Percentiles rank a stretch among this genome's conserved stretches.
Evolutionary conservation across 768 basidiomycete genomes (phyloP).

Genomic region (Leccinum truebloodii): DNA sequence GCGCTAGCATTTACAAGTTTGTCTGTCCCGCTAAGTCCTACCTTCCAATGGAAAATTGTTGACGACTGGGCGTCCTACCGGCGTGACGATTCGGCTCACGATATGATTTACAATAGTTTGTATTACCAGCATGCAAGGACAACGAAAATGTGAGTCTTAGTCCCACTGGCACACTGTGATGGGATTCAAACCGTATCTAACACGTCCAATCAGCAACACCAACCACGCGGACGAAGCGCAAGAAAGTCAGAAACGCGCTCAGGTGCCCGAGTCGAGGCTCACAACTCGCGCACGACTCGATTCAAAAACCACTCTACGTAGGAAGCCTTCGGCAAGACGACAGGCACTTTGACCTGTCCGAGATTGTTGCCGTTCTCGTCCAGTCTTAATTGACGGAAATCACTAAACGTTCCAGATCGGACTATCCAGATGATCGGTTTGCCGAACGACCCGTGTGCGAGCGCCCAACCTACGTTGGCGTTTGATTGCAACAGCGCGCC

Average conservation of each 20-base stretch:
- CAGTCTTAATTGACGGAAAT: constrained; percentile 19
- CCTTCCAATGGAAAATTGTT: too few relatives aligned
- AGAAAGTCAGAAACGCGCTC: neutral
- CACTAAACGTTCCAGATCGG: constrained; percentile 22
- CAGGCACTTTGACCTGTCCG: constrained; percentile 24
- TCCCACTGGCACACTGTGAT: too few relatives aligned
- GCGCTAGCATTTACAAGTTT: too few relatives aligned
- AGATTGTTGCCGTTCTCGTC: constrained; percentile 8
- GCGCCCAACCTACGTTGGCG: neutral
- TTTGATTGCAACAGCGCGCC: constrained; percentile 4
- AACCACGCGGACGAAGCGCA: neutral
- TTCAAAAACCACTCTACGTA: constrained; percentile 15
- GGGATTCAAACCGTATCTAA: too few relatives aligned
- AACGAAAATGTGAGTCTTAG: too few relatives aligned
- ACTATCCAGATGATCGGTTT: constrained; percentile 27
- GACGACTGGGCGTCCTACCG: too few relatives aligned
- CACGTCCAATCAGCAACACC: too few relatives aligned
- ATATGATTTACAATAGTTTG: too few relatives aligned
- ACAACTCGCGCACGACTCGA: constrained; percentile 20
- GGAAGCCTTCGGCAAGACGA: constrained; percentile 17
- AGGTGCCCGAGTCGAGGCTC: neutral
- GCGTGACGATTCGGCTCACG: too few relatives aligned
- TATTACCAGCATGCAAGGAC: too few relatives aligned
- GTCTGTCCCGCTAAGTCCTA: too few relatives aligned
- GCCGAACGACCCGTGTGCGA: neutral